Conservation (phyloP, 1,284 basidiomycete genomes). For the Fomitopsis palustris region DNA sequence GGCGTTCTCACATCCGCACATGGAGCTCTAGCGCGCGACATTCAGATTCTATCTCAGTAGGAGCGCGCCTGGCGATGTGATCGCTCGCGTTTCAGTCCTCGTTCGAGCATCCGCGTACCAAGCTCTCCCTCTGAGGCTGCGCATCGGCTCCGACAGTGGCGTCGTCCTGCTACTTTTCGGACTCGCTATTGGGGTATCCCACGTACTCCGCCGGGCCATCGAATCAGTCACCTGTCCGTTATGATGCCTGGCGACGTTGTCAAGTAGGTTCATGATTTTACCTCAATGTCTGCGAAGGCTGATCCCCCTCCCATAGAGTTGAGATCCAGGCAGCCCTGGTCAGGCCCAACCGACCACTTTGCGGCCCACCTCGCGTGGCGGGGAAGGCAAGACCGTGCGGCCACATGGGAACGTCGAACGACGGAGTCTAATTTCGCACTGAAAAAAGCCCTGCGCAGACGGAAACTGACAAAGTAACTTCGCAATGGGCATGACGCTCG, state of each 20-base stretch:
- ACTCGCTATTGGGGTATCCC: neutral
- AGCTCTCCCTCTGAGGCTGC: neutral
- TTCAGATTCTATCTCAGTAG: conserved; percentile 1
- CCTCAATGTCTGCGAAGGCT: conserved; percentile 1
- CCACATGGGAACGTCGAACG: neutral
- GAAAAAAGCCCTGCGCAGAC: neutral
- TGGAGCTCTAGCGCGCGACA: neutral
- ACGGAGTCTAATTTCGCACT: neutral
- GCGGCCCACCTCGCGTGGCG: neutral
- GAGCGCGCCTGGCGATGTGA: neutral
- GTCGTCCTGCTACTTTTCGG: neutral
- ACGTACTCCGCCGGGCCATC: neutral
- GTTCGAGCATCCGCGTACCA: neutral
- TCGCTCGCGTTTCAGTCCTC: neutral
- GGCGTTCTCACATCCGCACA: conserved; percentile 1
- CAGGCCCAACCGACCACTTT: neutral
- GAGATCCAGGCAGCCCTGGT: neutral
- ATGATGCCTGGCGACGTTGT: neutral
- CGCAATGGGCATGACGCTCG: neutral
- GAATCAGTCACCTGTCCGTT: neutral
- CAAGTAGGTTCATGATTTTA: conserved; percentile 7
- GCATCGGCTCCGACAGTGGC: conserved; percentile 4
- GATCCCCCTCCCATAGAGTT: neutral
- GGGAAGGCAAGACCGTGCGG: neutral
- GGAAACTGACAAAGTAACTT: conserved; percentile 3